phyloP scores from a whole-genome alignment of 2,329 filamentous ascomycete species.

The Seiridium unicorne region DNA sequence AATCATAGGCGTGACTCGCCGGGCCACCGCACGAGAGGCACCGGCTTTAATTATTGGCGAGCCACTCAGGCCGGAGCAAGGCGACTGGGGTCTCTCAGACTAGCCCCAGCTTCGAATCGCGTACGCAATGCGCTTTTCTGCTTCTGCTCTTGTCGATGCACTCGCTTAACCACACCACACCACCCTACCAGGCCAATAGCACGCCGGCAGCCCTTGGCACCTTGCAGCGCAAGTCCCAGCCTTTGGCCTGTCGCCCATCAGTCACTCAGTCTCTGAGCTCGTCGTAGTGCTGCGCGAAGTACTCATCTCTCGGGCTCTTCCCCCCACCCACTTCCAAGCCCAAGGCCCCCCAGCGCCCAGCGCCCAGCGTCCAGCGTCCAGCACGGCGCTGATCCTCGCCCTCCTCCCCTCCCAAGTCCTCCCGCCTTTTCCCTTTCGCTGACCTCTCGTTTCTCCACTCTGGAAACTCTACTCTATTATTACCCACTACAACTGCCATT shows the following conservation, averaged over 20 bases:
- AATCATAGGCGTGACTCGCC: background rate
- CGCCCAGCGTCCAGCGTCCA: background rate
- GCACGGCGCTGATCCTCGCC: background rate
- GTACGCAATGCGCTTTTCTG: background rate
- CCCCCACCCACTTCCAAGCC: background rate
- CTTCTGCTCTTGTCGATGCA: background rate
- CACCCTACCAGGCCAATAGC: background rate
- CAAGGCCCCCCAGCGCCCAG: background rate
- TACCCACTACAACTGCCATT: slow-evolving; percentile 9
- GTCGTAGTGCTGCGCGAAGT: background rate
- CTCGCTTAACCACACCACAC: background rate
- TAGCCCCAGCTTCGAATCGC: background rate
- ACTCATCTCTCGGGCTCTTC: background rate
- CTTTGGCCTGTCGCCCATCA: background rate
- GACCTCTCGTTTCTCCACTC: slow-evolving; percentile 11
- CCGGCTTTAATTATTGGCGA: background rate
- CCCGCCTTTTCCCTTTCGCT: background rate
- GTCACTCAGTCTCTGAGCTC: background rate
- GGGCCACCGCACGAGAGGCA: background rate
- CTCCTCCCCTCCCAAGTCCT: background rate
- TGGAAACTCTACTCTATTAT: slow-evolving; percentile 9
- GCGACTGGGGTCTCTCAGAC: background rate
- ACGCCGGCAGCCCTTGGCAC: background rate
- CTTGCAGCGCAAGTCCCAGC: background rate
- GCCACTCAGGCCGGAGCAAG: background rate